A percentile compares a stretch with the other conserved stretches of the same genome.
These are phyloP conservation scores for Phytopythium litorale DNA, from an alignment of 352 stramenopile species.

Conservation along the genomic window DNA sequence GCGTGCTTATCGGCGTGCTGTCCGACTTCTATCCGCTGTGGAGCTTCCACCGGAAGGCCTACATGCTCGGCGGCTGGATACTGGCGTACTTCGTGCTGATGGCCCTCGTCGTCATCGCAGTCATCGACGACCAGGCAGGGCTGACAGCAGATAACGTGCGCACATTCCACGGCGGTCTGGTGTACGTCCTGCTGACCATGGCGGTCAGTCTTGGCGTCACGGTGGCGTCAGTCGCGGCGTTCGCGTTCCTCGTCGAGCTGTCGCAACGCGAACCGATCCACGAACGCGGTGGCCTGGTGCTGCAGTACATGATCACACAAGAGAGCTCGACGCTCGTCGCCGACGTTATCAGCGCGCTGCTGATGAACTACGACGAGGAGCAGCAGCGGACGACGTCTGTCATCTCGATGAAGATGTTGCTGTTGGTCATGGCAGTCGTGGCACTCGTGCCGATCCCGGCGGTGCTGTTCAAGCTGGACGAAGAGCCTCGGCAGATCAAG, in stretches of 20 bases:
- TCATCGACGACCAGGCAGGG: constrained; percentile 44
- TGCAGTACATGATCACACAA: constrained; percentile 66
- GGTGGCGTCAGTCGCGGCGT: constrained; percentile 48
- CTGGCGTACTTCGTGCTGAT: constrained; percentile 68
- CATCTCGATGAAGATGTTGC: constrained; percentile 65
- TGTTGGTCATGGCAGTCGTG: constrained; percentile 67
- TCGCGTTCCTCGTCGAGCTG: constrained; percentile 68
- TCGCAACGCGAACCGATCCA: constrained; percentile 78
- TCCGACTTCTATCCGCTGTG: constrained; percentile 79
- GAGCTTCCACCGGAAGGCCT: constrained; percentile 72
- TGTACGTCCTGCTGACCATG: constrained; percentile 79
- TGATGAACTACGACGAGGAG: constrained; percentile 38
- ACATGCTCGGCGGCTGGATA: constrained; percentile 72
- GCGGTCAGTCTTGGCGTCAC: constrained; percentile 57
- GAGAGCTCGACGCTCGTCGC: constrained; percentile 40
- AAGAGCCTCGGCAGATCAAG: constrained; percentile 71
- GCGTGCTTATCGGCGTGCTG: constrained; percentile 73
- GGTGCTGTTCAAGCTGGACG: constrained; percentile 57
- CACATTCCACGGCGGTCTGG: constrained; percentile 47
- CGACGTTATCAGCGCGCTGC: constrained; percentile 29
- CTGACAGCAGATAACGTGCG: constrained; percentile 36
- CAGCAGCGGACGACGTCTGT: constrained; percentile 26
- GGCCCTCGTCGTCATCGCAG: constrained; percentile 53
- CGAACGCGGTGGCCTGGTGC: constrained; percentile 53
- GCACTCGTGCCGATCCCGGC: constrained; percentile 60